A percentile compares a stretch with the other conserved stretches of the same genome.
Conservation (phyloP, 225 moss, liverwort and hornwort species). For the Sphagnum contortum region DNA sequence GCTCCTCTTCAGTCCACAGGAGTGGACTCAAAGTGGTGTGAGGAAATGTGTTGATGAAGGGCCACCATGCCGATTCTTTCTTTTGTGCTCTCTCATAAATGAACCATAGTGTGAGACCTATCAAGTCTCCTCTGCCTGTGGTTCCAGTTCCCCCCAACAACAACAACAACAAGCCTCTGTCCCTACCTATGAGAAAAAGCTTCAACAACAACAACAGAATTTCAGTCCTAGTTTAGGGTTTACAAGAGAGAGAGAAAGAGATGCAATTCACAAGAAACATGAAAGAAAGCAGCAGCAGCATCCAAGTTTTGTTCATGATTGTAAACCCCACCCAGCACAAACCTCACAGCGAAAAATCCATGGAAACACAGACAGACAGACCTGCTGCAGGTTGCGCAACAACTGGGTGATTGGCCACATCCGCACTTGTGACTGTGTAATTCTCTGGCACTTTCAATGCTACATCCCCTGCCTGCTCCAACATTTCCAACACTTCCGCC, state of each 20-base stretch:
- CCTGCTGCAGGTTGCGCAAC: conserved; percentile 76
- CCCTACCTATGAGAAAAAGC: not conserved
- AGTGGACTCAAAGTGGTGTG: conserved; percentile 73
- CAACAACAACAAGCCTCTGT: too few species aligned
- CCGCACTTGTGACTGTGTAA: conserved; percentile 80
- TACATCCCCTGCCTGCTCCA: conserved; percentile 60
- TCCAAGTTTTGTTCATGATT: too few species aligned
- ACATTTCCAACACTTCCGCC: not conserved
- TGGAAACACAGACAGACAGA: conserved; percentile 10
- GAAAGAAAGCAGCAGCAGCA: too few species aligned
- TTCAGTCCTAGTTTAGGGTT: not conserved
- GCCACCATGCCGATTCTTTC: conserved; percentile 58
- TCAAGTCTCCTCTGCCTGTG: conserved; percentile 84
- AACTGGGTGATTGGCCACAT: conserved; percentile 73
- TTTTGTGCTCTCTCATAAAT: conserved; percentile 90
- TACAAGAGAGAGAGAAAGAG: too few species aligned
- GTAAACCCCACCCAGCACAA: too few species aligned
- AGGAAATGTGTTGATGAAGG: conserved; percentile 69
- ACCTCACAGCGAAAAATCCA: not conserved
- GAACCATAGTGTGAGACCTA: conserved; percentile 91
- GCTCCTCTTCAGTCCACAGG: conserved; percentile 62
- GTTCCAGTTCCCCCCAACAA: not conserved
- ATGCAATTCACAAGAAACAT: too few species aligned
- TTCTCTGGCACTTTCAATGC: conserved; percentile 72
- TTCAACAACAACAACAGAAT: not conserved